These are phyloP conservation scores for Blumeria graminis DNA, from an alignment of 2,329 filamentous ascomycete genomes.

Conservation along the genomic window DNA sequence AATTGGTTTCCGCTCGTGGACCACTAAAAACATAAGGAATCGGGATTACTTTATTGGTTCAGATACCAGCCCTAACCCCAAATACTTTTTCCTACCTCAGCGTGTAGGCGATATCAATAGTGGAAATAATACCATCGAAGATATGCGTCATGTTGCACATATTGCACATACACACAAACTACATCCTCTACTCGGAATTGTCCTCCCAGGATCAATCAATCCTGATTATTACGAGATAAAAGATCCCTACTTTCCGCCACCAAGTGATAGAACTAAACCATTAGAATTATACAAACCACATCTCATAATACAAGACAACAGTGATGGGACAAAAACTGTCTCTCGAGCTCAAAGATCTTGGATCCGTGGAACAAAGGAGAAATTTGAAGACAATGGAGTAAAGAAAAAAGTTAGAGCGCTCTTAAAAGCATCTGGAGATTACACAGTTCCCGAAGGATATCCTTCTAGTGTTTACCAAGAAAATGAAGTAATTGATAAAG, in stretches of 20 bases:
- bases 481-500: neutral
- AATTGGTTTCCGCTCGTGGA: slow-evolving; percentile 2
- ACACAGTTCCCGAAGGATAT: neutral
- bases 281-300: neutral
- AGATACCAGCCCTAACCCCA: slow-evolving; percentile 10
- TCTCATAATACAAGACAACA: slow-evolving; percentile 1
- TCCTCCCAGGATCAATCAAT: slow-evolving; percentile 8
- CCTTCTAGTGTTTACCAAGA: neutral
- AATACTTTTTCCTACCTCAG: slow-evolving; percentile 12
- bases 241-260: slow-evolving; percentile 4
- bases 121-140: slow-evolving; percentile 10
- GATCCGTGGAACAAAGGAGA: neutral
- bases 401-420: neutral
- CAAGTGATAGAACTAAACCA: slow-evolving; percentile 4
- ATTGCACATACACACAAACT: slow-evolving; percentile 8
- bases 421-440: neutral
- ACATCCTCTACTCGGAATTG: slow-evolving; percentile 11
- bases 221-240: slow-evolving; percentile 6
- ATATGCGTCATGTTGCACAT: slow-evolving; percentile 9
- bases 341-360: slow-evolving; percentile 1
- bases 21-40: slow-evolving; percentile 2
- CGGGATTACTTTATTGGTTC: slow-evolving; percentile 7
- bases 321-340: neutral
- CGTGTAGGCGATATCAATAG: slow-evolving; percentile 10
- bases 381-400: neutral